phyloP scores from a whole-genome alignment of 345 rosid species.

The Conringia planisiliqua region DNA sequence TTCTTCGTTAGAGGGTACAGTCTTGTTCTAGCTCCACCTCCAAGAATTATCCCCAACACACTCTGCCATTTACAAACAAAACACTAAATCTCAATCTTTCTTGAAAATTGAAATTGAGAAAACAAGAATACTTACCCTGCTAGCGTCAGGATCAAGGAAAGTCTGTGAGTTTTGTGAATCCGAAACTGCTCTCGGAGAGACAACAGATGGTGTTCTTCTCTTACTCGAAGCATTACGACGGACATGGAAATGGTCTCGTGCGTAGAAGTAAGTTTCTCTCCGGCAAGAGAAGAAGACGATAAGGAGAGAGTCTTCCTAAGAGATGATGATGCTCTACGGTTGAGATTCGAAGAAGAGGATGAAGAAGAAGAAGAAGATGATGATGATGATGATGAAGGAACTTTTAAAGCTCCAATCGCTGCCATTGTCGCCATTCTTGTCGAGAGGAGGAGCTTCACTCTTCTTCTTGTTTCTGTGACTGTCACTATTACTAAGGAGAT shows the following conservation, averaged over 20 bases:
- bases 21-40: constrained; percentile 97
- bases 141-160: constrained; percentile 98
- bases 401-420: constrained; percentile 42
- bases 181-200: constrained; percentile 84
- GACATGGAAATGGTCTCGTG: constrained; percentile 5
- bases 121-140: constrained; percentile 53
- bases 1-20: constrained; percentile 92
- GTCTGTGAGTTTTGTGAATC: constrained; percentile 90
- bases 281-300: constrained; percentile 57
- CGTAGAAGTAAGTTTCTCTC: constrained; percentile 41
- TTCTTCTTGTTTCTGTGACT: background rate
- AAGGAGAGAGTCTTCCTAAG: constrained; percentile 39
- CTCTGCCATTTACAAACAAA: constrained; percentile 43
- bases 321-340: background rate
- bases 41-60: constrained; percentile 88
- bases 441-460: background rate
- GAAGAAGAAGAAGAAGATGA: constrained; percentile 4
- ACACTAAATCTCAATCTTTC: background rate
- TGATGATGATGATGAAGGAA: constrained; percentile 31
- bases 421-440: constrained; percentile 62
- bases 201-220: constrained; percentile 43
- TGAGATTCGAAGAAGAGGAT: constrained; percentile 9
- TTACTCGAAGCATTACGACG: background rate
- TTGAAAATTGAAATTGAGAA: background rate
- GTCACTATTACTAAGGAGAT: constrained; percentile 8